Evolutionary conservation across 352 stramenopile genomes (phyloP).

Genomic region (Globisporangium viniferum): DNA sequence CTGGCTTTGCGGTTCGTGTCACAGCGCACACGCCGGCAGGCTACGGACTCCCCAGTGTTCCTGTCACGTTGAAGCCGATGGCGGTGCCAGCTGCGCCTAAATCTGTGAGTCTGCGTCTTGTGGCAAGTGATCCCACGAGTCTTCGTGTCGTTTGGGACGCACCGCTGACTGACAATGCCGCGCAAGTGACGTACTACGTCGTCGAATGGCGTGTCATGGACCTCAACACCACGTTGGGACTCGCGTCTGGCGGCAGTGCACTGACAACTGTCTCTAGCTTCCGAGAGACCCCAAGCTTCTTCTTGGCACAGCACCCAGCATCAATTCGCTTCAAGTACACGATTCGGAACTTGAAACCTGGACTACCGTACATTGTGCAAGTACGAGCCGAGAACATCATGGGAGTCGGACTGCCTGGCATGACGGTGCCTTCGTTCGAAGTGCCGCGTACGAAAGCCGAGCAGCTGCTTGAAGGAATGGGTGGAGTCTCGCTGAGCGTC

Average conservation of each 20-base stretch:
- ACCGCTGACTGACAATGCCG: constrained; percentile 81
- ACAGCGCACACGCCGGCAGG: constrained; percentile 61
- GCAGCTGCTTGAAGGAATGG: constrained; percentile 39
- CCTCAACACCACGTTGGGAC: constrained; percentile 22
- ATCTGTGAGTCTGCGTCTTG: constrained; percentile 72
- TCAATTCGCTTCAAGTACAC: constrained; percentile 75
- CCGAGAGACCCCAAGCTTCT: constrained; percentile 40
- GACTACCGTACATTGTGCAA: constrained; percentile 43
- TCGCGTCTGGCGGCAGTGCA: background rate
- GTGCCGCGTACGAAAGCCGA: constrained; percentile 54
- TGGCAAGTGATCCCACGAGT: constrained; percentile 57
- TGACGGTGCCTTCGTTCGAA: constrained; percentile 48
- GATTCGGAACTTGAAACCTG: constrained; percentile 39
- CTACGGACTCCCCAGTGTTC: constrained; percentile 53
- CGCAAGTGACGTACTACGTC: constrained; percentile 80
- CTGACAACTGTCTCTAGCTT: constrained; percentile 19
- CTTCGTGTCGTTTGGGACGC: constrained; percentile 87
- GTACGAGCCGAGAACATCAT: constrained; percentile 78
- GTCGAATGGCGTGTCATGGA: constrained; percentile 80
- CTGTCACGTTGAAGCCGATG: constrained; percentile 85
- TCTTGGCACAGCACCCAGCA: constrained; percentile 38
- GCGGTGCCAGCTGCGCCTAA: constrained; percentile 68
- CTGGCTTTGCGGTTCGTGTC: constrained; percentile 63
- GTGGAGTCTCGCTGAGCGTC: constrained; percentile 55
- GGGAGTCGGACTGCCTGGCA: constrained; percentile 35